Evolutionary conservation across 495 filamentous ascomycete species (phyloP).

Genomic region (Staphylotrichum longicolle): DNA sequence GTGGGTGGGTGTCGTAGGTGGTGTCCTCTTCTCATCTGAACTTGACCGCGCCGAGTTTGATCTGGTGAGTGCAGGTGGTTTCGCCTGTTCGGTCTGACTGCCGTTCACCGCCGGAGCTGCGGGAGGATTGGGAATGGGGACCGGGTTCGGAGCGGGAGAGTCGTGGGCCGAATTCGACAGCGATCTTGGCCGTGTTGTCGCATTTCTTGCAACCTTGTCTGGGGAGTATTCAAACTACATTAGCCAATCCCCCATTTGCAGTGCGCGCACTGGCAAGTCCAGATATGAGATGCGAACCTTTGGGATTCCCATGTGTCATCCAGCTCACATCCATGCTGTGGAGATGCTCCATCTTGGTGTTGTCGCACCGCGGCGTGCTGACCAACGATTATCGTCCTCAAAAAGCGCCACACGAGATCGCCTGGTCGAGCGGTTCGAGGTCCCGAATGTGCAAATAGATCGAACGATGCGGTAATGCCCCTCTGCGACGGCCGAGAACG

Average conservation of each 20-base stretch:
- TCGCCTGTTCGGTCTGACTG: constrained; percentile 13
- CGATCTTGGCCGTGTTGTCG: constrained; percentile 24
- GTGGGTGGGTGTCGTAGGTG: constrained; percentile 23
- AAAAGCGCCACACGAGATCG: background rate
- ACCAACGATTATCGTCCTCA: background rate
- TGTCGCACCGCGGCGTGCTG: constrained; percentile 11
- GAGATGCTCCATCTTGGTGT: constrained; percentile 58
- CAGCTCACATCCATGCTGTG: constrained; percentile 66
- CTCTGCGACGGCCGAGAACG: constrained; percentile 1
- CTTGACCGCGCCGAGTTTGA: constrained; percentile 32
- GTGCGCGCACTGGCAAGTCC: background rate
- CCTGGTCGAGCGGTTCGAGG: background rate
- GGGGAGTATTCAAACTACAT: background rate
- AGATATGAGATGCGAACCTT: constrained; percentile 38
- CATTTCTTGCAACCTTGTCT: constrained; percentile 30
- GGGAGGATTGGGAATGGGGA: constrained; percentile 12
- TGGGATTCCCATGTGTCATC: constrained; percentile 55
- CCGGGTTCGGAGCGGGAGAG: constrained; percentile 12
- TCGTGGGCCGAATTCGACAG: constrained; percentile 27
- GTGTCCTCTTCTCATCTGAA: constrained; percentile 23
- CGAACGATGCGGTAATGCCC: background rate
- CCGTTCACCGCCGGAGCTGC: constrained; percentile 15
- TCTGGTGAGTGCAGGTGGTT: constrained; percentile 32
- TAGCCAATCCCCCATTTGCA: background rate
- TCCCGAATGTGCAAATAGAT: background rate